Evolutionary conservation across 495 filamentous ascomycete genomes (phyloP), one percentile per base, ranked within the genome.

Genomic region (Hapsidospora chrysogenum): DNA sequence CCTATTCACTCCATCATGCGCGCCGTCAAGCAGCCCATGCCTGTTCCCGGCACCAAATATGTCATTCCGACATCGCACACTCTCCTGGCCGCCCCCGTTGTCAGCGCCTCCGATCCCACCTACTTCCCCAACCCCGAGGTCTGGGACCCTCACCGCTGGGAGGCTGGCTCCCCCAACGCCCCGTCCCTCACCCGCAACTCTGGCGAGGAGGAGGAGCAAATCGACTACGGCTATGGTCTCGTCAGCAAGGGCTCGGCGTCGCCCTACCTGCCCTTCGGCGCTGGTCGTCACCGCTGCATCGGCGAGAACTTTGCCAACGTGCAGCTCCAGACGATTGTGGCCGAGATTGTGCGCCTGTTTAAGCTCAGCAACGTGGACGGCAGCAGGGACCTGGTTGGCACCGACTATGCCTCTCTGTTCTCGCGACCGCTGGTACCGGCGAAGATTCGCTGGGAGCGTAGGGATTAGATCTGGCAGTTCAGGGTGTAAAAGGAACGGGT

Each of bases 291-390:
- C 57, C 60, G 89, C 8, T 97, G 89, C 54, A 95, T 97, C 48
- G 89, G 89, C 31, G 89, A 95, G 60, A 85, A 94, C 48, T 97
- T 95, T 51, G 89, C 89, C 37, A 92, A 92, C 51, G 65, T 94
- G 41, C 87, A 97, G 55, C 63, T 97, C 30, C 72, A 74, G 39
- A 83, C 81, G 9, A 92, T 97, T 44, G 59, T 78, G 32, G 81
- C 78, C n/a, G 77, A 71, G 20, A 61, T 86, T 32, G 77, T 93
- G 31, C 64, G 86, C 25, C 45, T 71, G 23, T 78, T 94, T 56
- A 76, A 74, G 53, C 68, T 94, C 30, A 63, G 59, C 39, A 92
- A 81, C 41, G 52, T 75, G 4, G 69, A 80, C 37, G 81, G 77
- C 8, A 68, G 63, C 42, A 57, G 71, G 40, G 70, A 68, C 0